Conservation (phyloP, 176 grass and related monocot genomes). For the Echinochloa phyllopogon region DNA sequence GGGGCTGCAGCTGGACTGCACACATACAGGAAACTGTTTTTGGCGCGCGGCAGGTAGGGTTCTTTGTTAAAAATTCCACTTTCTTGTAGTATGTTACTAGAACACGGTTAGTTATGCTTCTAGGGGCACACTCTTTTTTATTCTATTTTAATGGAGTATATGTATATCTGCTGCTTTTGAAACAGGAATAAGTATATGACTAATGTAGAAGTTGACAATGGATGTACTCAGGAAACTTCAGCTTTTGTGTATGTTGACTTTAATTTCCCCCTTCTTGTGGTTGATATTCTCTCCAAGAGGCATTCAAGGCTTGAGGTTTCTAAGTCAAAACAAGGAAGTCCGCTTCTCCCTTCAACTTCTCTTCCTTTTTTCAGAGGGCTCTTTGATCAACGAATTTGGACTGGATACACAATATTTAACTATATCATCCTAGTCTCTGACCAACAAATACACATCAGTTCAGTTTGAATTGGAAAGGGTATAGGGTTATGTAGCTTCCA, state of each 20-base stretch:
- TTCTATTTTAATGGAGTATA: neutral
- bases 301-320: neutral
- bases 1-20: neutral
- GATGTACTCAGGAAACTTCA: slow-evolving; percentile 1
- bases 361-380: neutral
- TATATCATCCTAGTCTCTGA: slow-evolving; percentile 13
- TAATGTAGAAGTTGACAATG: neutral
- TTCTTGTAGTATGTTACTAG: neutral
- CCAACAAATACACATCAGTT: neutral
- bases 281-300: neutral
- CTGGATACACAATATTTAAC: neutral
- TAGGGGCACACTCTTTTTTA: neutral
- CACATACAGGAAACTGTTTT: neutral
- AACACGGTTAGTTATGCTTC: neutral
- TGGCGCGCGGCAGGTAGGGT: neutral
- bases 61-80: neutral
- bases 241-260: slow-evolving; percentile 8
- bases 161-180: neutral
- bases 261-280: neutral
- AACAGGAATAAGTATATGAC: neutral
- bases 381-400: slow-evolving; percentile 22
- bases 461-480: neutral
- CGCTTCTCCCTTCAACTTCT: neutral
- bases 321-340: slow-evolving; percentile 19
- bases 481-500: neutral